These are phyloP conservation scores for Lachancea dasiensis DNA, from an alignment of 805 yeast genomes.

Conservation along the genomic window DNA sequence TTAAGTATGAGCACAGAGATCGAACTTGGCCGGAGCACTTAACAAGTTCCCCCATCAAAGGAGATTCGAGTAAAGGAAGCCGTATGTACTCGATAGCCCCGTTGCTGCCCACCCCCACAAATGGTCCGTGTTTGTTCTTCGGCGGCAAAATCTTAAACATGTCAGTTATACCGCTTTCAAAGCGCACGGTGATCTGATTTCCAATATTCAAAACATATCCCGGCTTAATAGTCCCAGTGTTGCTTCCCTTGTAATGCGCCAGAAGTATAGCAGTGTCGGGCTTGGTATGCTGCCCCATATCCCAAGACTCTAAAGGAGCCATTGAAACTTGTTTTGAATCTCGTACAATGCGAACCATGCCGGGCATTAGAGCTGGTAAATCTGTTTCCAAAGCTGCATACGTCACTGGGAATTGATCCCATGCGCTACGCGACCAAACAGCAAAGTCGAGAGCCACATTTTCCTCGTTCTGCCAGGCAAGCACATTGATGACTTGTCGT, in stretches of 20 bases:
- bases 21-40: conserved; percentile 6
- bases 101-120: conserved; percentile 5
- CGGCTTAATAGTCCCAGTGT: too few relatives aligned
- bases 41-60: conserved; percentile 6
- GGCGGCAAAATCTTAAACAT: conserved; percentile 7
- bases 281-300: neutral
- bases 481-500: conserved; percentile 15
- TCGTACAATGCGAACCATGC: conserved; percentile 18
- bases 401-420: neutral
- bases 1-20: conserved; percentile 14
- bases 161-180: conserved; percentile 1
- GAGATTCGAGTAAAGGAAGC: conserved; percentile 1
- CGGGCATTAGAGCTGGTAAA: conserved; percentile 18
- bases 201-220: conserved; percentile 2
- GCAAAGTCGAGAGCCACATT: neutral
- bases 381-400: conserved; percentile 15
- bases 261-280: conserved; percentile 5
- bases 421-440: conserved; percentile 2
- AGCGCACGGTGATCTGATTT: conserved; percentile 2
- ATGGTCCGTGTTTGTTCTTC: conserved; percentile 1
- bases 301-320: conserved; percentile 12
- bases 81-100: conserved; percentile 1
- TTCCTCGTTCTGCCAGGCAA: conserved; percentile 8
- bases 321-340: conserved; percentile 15
- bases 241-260: conserved; percentile 2